Conservation (phyloP, 192 early-diverging fungal species). For the Backusella psychrophila region DNA sequence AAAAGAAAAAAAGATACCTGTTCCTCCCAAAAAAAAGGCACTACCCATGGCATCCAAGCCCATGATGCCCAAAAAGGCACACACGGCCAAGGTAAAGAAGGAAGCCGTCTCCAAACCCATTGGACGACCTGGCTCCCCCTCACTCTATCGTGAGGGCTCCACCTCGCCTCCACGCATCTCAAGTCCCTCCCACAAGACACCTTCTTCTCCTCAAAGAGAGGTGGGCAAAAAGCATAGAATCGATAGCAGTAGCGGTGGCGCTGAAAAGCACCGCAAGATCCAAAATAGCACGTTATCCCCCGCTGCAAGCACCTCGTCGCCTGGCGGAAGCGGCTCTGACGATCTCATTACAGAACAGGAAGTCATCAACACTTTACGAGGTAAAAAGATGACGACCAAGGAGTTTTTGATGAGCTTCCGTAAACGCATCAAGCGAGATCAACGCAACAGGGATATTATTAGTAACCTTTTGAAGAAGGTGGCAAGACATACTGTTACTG, state of each 20-base stretch:
- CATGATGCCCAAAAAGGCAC: slow-evolving; percentile 24
- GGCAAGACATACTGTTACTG: slow-evolving; percentile 30
- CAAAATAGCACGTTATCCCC: background rate
- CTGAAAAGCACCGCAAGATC: background rate
- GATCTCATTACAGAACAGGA: slow-evolving; percentile 66
- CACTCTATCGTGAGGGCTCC: slow-evolving; percentile 14
- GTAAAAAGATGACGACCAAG: slow-evolving; percentile 56
- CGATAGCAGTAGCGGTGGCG: background rate
- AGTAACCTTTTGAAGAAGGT: slow-evolving; percentile 46
- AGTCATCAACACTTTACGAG: slow-evolving; percentile 56
- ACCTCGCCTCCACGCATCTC: background rate
- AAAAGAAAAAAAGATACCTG: slow-evolving; percentile 22
- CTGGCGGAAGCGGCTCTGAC: background rate
- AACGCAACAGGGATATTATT: slow-evolving; percentile 44
- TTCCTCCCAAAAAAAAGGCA: slow-evolving; percentile 16
- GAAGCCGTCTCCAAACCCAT: slow-evolving; percentile 34
- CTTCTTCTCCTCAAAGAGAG: background rate
- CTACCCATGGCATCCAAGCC: slow-evolving; percentile 17
- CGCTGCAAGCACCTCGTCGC: background rate
- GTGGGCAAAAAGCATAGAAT: background rate
- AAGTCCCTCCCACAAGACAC: background rate
- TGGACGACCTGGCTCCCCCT: slow-evolving; percentile 33
- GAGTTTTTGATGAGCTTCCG: slow-evolving; percentile 62
- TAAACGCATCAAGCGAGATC: slow-evolving; percentile 56
- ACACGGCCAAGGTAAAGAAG: slow-evolving; percentile 20